Percentiles rank a stretch among this genome's conserved stretches.
These are phyloP conservation scores for Dryadomyces sulphureus DNA, from an alignment of 2,329 filamentous ascomycete species.

Conservation along the genomic window DNA sequence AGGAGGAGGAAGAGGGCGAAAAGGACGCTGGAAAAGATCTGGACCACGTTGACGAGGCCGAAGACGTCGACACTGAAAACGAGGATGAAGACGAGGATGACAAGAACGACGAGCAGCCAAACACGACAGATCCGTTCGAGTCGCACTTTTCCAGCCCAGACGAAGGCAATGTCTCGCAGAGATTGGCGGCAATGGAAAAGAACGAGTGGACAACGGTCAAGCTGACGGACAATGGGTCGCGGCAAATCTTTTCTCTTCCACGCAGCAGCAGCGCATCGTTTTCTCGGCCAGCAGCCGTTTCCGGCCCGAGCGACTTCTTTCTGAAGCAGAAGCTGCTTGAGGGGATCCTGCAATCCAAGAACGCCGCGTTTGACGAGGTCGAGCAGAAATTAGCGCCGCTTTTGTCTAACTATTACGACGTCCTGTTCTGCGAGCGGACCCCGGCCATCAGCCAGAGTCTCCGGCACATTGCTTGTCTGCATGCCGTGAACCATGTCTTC, in stretches of 20 bases:
- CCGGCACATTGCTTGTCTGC: slow-evolving; percentile 60
- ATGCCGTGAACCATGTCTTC: slow-evolving; percentile 82
- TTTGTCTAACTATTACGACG: slow-evolving; percentile 70
- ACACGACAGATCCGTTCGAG: slow-evolving; percentile 57
- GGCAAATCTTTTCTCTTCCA: slow-evolving; percentile 32
- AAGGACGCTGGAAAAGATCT: slow-evolving; percentile 13
- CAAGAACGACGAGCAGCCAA: slow-evolving; percentile 31
- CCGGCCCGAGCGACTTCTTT: slow-evolving; percentile 32
- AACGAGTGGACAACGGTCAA: slow-evolving; percentile 37
- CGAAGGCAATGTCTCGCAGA: slow-evolving; percentile 39
- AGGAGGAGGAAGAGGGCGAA: slow-evolving; percentile 7
- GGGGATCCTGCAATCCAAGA: slow-evolving; percentile 31
- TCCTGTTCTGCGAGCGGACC: slow-evolving; percentile 62
- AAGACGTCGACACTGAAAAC: slow-evolving; percentile 25
- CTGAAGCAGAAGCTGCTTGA: slow-evolving; percentile 58
- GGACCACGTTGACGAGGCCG: slow-evolving; percentile 11
- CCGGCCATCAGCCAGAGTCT: slow-evolving; percentile 52
- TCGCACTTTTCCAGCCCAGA: slow-evolving; percentile 61
- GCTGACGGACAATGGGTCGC: slow-evolving; percentile 28
- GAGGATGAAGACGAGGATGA: slow-evolving; percentile 26
- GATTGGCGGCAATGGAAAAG: slow-evolving; percentile 33
- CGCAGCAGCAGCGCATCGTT: slow-evolving; percentile 11
- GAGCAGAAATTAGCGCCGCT: slow-evolving; percentile 54
- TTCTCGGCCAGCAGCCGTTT: slow-evolving; percentile 20
- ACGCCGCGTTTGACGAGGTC: slow-evolving; percentile 41